phyloP scores from a whole-genome alignment of 805 yeast species.

The Deakozyma indianensis region DNA sequence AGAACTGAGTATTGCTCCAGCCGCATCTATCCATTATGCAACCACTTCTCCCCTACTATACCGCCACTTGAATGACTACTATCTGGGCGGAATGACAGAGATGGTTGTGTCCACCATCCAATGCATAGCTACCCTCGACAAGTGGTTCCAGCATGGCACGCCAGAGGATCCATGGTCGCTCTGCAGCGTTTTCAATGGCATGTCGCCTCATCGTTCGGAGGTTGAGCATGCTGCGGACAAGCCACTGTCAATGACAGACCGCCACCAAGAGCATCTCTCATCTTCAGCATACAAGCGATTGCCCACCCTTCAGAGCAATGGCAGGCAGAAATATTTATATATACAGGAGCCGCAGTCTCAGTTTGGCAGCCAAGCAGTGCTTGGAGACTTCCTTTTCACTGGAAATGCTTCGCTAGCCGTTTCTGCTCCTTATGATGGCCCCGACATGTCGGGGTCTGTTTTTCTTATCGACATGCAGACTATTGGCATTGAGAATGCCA shows the following conservation, averaged over 20 bases:
- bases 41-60: constrained; percentile 31
- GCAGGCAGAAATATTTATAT: background rate
- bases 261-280: background rate
- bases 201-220: constrained; percentile 7
- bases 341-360: constrained; percentile 18
- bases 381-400: constrained; percentile 28
- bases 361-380: constrained; percentile 33
- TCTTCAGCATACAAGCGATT: constrained; percentile 3
- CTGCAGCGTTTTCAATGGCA: constrained; percentile 22
- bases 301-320: background rate
- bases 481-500: background rate
- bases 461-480: background rate
- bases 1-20: constrained; percentile 26
- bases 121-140: constrained; percentile 26
- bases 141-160: constrained; percentile 27
- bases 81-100: constrained; percentile 39
- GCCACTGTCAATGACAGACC: background rate
- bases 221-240: background rate
- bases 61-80: constrained; percentile 31
- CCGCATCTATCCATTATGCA: constrained; percentile 21
- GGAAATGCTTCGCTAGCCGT: constrained; percentile 31
- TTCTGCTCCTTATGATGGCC: constrained; percentile 32
- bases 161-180: constrained; percentile 18
- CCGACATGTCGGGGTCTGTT: background rate
- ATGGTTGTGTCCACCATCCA: constrained; percentile 25